Base-by-base conservation (phyloP, 2,329 filamentous ascomycete species). In the Fusarium nisikadoi region DNA sequence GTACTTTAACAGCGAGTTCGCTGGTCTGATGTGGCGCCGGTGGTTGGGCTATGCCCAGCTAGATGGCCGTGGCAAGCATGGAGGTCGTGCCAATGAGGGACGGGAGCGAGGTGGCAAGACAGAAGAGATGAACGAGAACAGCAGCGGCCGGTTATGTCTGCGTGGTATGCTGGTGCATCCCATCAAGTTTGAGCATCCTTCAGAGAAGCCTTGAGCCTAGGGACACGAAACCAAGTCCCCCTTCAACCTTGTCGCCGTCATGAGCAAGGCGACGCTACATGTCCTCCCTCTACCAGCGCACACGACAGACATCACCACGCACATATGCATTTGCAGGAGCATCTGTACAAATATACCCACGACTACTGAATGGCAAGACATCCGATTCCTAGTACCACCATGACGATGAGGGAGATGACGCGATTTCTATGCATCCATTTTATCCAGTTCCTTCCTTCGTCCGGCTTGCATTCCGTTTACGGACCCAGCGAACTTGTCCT, bases 1-100 rank as follows among this genome's bases (percentile, higher is more conserved):
- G 93, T 97, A 95, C 81, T 97, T 94, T 81, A 92, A 94, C 75
- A 91, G 91, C 27, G 88, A 91, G 54, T 97, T 96, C 77, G 90
- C 93, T 2, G 88, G 91, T 8, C 88, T 92, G n/a, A 79, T 97
- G 73, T 97, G 94, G 89, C 87, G 92, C 55, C 86, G 93, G 47
- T 97, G 94, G 94, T 82, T 96, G 49, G 88, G 88, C 2, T 89
- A 87, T 72, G 81, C 86, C 20, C 86, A 89, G 77, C 80, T 83
- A 75, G 86, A 88, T 65, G 85, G 85, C 11, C 81, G 86, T 36
- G 85, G 85, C 10, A 77, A 80, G n/a, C 79, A 83, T 47, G 86
- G 86, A 36, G 93, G 82, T 53, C 80, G 80, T 66, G 84, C 82
- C 55, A 86, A 82, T 42, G 83, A 83, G 69, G 86, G 86, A 31